A percentile compares a stretch with the other conserved stretches of the same genome.
Conservation (phyloP, 768 basidiomycete genomes). For the Boletus barrowsii region DNA sequence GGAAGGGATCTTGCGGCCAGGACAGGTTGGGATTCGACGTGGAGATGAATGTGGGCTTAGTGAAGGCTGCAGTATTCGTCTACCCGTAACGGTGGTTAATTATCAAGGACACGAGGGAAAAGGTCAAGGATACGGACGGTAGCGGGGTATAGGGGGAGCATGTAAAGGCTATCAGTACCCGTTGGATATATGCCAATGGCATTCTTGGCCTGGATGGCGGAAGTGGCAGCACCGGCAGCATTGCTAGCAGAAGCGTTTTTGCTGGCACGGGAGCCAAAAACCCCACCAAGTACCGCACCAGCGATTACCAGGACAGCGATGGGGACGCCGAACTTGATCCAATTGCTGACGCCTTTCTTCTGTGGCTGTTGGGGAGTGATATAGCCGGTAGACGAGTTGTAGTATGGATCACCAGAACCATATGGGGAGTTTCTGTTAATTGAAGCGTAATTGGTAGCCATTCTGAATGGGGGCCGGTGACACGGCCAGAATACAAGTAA, state of each 20-base stretch:
- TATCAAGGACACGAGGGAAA: background rate
- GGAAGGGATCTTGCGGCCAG: conserved; percentile 82
- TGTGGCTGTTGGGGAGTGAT: conserved; percentile 46
- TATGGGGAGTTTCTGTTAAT: conserved; percentile 41
- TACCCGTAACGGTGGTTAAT: conserved; percentile 25
- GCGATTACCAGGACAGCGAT: conserved; percentile 59
- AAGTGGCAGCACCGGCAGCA: conserved; percentile 37
- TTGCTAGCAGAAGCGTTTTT: conserved; percentile 35
- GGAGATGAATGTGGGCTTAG: conserved; percentile 65
- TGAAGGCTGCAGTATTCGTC: conserved; percentile 75
- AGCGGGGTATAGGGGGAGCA: conserved; percentile 84
- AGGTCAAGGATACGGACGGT: conserved; percentile 59
- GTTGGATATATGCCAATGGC: conserved; percentile 69
- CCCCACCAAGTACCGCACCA: conserved; percentile 73
- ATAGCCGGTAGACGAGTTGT: conserved; percentile 67
- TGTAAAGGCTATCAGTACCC: conserved; percentile 73
- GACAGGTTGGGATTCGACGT: conserved; percentile 48
- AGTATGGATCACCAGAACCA: conserved; percentile 65
- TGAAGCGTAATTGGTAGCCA: conserved; percentile 41
- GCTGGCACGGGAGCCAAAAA: conserved; percentile 64
- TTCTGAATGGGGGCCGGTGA: conserved; percentile 25
- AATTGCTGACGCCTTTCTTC: conserved; percentile 60
- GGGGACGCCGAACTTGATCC: conserved; percentile 76
- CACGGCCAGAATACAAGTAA: conserved; percentile 14
- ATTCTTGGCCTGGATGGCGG: conserved; percentile 56